Base-by-base conservation (phyloP, 75 land plant species). In the Selaginella tamariscina region DNA sequence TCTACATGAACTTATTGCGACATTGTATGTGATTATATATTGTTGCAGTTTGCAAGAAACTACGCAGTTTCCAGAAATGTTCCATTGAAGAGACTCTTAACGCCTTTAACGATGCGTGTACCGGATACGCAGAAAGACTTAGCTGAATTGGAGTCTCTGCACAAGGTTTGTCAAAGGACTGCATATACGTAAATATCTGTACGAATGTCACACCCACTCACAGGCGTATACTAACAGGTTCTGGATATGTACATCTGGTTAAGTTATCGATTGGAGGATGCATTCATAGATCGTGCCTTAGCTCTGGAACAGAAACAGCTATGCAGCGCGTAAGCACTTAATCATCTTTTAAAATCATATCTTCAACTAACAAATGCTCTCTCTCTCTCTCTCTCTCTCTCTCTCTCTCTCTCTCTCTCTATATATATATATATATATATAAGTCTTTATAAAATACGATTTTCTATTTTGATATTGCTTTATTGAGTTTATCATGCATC, bases 201-300 rank as follows among this genome's bases (percentile, higher is more conserved):
- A n/a, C n/a, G n/a, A n/a, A n/a, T n/a, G n/a, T n/a, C n/a, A n/a
- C n/a, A n/a, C n/a, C n/a, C n/a, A n/a, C n/a, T n/a, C n/a, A n/a
- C n/a, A n/a, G n/a, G n/a, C n/a, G n/a, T n/a, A n/a, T 32, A 29
- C 9, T 68, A 9, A 64, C 67, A 88, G 91, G 92, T 88, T 13
- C 70, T 85, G 56, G 92, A 81, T 49, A 83, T 88, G 13, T 88
- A 88, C 78, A 80, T 85, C 30, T 88, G 92, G 92, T 72, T 88
- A 68, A 81, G 92, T 56, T 85, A 74, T 67, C 85, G 81, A 9
- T 22, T 88, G 72, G 82, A 88, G 32, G 88, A 85, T 24, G 69
- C 82, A 1, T 88, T 85, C 71, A 85, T 85, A 28, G 86, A 88
- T 68, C 84, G 78, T 55, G 84, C 83, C 20, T 29, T 81, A 29